Conservation (phyloP, 768 basidiomycete genomes). For the Cantharellus anzutake region DNA sequence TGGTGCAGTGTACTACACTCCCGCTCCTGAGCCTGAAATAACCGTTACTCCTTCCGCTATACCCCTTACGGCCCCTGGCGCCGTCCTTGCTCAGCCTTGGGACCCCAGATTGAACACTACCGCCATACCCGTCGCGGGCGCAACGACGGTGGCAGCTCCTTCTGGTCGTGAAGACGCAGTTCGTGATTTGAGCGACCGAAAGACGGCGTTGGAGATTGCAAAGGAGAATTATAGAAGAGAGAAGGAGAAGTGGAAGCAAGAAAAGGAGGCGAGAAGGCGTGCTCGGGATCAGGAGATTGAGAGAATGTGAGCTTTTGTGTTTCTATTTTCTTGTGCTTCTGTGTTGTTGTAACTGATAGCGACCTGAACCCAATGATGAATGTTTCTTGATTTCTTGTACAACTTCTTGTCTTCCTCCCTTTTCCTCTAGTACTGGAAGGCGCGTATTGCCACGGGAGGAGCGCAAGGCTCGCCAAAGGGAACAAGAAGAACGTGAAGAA, state of each 20-base stretch:
- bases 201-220: neutral
- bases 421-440: neutral
- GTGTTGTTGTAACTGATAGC: too few relatives aligned
- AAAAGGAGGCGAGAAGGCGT: neutral
- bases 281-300: neutral
- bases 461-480: neutral
- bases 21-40: neutral
- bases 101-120: neutral
- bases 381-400: too few relatives aligned
- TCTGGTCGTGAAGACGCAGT: neutral
- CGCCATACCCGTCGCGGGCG: too few relatives aligned
- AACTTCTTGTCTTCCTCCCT: neutral
- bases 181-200: neutral
- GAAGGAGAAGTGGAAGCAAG: constrained; percentile 1
- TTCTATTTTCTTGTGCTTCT: neutral
- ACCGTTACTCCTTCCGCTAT: neutral
- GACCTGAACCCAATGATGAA: too few relatives aligned
- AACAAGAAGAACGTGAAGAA: neutral
- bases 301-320: neutral
- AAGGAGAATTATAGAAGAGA: neutral
- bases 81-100: neutral
- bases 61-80: neutral
- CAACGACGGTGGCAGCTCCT: neutral
- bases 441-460: neutral
- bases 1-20: neutral